Conservation (phyloP, 2,329 filamentous ascomycete species). For the Geosmithia morbida region DNA sequence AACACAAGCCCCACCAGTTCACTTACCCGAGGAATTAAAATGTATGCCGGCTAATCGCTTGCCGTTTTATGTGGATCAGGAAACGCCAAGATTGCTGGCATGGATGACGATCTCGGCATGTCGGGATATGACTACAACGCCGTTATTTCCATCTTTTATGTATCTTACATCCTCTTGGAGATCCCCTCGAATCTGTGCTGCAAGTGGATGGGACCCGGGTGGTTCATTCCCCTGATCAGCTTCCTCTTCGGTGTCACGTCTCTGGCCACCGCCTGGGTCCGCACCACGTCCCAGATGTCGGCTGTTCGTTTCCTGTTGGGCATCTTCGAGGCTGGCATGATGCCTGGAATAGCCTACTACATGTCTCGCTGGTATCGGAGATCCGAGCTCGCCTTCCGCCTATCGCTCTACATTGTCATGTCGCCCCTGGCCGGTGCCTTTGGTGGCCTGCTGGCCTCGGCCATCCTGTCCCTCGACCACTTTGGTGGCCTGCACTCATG, state of each 20-base stretch:
- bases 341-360: constrained; percentile 64
- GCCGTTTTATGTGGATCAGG: constrained; percentile 21
- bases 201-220: constrained; percentile 58
- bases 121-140: constrained; percentile 53
- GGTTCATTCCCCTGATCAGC: constrained; percentile 50
- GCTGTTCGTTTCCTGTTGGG: constrained; percentile 55
- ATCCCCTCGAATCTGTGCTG: constrained; percentile 55
- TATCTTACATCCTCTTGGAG: constrained; percentile 60
- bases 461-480: constrained; percentile 44
- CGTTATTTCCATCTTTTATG: constrained; percentile 54
- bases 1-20: background rate
- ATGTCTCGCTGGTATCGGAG: constrained; percentile 58
- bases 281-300: constrained; percentile 32
- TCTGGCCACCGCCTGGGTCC: constrained; percentile 50
- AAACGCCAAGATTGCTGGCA: constrained; percentile 52
- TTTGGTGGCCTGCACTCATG: constrained; percentile 43
- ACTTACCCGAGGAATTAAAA: background rate
- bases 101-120: constrained; percentile 47
- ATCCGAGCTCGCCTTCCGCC: constrained; percentile 50
- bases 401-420: constrained; percentile 57
- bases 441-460: constrained; percentile 51
- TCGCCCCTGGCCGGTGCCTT: constrained; percentile 58
- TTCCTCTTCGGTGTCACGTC: constrained; percentile 50
- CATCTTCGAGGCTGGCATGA: constrained; percentile 58
- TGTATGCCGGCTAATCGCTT: background rate